Evolutionary conservation across 75 land plant genomes (phyloP), one percentile per base, ranked within the genome.

Genomic region (Cupressus sempervirens): DNA sequence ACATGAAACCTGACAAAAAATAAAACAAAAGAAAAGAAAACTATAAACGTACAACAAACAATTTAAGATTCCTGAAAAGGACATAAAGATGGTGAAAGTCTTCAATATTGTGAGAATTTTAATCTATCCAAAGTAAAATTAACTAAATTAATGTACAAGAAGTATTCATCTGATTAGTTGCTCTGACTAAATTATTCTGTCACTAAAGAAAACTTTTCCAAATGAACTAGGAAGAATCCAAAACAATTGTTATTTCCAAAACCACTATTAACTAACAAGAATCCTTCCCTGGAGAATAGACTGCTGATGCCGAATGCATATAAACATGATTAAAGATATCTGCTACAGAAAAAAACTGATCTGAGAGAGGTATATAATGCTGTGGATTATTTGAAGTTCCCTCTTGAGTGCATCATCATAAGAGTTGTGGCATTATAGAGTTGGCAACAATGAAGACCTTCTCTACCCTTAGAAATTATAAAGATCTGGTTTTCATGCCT

Each of bases 11-110:
- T 2, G 36, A 23, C n/a, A 62, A 29, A 84, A 26, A 52, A 32
- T 2, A 82, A 81, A 46, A 85, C 23, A 29, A 83, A 16, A 53
- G 83, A 86, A 36, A 36, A 4, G 68, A 67, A 46, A 3, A 67
- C 18, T 35, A 79, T 79, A 79, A 23, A 11, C 20, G 7, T 35
- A 26, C 54, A 30, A 30, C n/a, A 62, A 38, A 43, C 41, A 40
- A 58, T n/a, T 38, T 68, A 38, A 16, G 45, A 14, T 12, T n/a
- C 35, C 81, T 32, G 9, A 41, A 82, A 73, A 73, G 38, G 83
- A 16, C 13, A 34, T 40, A 40, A 40, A 30, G 82, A 38, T 85
- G 79, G 10, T 36, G 29, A 35, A 23, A 76, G 10, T 84, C 35
- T 73, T 43, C 12, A 40, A 80, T 38, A 16, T 34, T 48, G 54